These are phyloP conservation scores for Magnusiomyces ingens DNA, from an alignment of 1,139 yeast genomes.

Conservation along the genomic window DNA sequence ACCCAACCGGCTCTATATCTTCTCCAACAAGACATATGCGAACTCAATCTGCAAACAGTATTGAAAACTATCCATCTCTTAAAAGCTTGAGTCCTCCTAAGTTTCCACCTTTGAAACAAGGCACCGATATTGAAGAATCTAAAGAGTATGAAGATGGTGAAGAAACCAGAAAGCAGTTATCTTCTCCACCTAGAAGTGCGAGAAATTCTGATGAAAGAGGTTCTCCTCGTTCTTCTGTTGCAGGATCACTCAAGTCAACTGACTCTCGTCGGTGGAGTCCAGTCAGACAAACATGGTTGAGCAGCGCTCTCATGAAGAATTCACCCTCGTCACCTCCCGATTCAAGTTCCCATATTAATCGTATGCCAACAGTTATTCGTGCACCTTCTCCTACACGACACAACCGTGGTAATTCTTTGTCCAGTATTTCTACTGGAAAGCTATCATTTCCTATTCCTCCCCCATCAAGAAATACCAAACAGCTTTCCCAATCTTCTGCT, in stretches of 20 bases:
- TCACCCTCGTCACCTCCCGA: slow-evolving; percentile 12
- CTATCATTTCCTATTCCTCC: slow-evolving; percentile 11
- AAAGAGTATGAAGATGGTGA: background rate
- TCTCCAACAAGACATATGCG: slow-evolving; percentile 11
- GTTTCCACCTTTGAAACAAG: too few species aligned
- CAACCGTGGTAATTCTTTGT: background rate
- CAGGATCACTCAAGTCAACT: background rate
- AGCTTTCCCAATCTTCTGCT: background rate
- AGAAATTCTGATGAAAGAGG: background rate
- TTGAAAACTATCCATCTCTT: background rate
- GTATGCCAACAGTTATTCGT: slow-evolving; percentile 2
- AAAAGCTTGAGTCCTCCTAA: too few species aligned
- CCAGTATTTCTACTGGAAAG: background rate
- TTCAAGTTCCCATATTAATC: slow-evolving; percentile 3
- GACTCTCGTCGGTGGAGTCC: slow-evolving; percentile 21
- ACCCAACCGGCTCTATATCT: slow-evolving; percentile 14
- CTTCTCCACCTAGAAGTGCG: slow-evolving; percentile 4
- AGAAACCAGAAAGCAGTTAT: too few species aligned
- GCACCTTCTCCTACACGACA: slow-evolving; percentile 1
- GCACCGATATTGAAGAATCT: too few species aligned
- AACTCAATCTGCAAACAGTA: slow-evolving; percentile 9
- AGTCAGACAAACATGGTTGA: slow-evolving; percentile 27
- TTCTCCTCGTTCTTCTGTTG: background rate
- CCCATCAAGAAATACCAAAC: background rate
- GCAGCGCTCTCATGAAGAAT: slow-evolving; percentile 27